Base-by-base conservation (phyloP, 2,329 filamentous ascomycete genomes). In the Penicillium sp. region DNA sequence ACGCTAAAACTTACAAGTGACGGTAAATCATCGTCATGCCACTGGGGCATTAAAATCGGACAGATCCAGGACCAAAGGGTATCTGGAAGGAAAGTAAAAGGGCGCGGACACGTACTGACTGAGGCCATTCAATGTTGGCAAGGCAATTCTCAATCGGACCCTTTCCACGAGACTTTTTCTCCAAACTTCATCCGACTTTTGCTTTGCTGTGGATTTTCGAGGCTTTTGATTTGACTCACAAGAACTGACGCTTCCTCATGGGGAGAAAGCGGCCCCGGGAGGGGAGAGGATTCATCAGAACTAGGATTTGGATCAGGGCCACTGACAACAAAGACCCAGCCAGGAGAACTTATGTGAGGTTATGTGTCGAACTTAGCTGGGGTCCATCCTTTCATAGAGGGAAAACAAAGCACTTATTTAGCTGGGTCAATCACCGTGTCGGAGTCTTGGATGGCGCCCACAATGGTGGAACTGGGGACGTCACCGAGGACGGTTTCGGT, bases 301-400 rank as follows among this genome's bases (percentile, higher is more conserved):
- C 68, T 71, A 71, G 34, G 27, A 50, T 39, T 49, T 49, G 62
- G 50, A 71, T 72, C 67, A 71, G 66, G 67, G 67, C 54, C 67
- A 58, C 62, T 62, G 63, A 56, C 55, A 63, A 59, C 49, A 56
- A 57, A 47, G 50, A 56, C 60, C 59, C 50, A 54, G 51, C 60
- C 54, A 62, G 57, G 54, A 49, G 56, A 64, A 46, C 59, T 66
- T 61, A 63, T 62, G 59, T 64, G 62, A 66, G 62, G 67, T 57
- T 32, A 40, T 68, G 64, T 62, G 67, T 71, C 71, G 67, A 68
- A 73, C 71, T 73, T 73, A 73, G 69, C 71, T 73, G 70, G 59
- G 65, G 58, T 67, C 60, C 64, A 39, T 59, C 57, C 56, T 51
- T 27, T 62, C 55, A 49, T 49, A 47, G 39, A 46, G n/a, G 29